Percentiles rank a stretch among this genome's conserved stretches.
Evolutionary conservation across 2,329 filamentous ascomycete species (phyloP).

Genomic region (Lecanicillium sp.): DNA sequence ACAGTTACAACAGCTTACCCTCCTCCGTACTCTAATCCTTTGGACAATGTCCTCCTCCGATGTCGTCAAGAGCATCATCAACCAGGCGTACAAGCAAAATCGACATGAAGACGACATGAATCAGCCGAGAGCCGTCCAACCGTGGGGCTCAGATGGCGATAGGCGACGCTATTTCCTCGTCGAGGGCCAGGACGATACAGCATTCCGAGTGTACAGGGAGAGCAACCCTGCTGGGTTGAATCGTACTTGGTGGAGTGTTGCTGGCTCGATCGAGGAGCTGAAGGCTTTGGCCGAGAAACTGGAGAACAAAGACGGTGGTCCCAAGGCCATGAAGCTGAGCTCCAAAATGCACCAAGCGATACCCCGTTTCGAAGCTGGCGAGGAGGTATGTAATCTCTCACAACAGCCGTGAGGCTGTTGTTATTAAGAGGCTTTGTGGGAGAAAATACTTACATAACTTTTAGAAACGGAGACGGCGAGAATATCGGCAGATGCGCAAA

Average conservation of each 20-base stretch:
- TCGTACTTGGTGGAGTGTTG: slow-evolving; percentile 85
- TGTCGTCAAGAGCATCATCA: slow-evolving; percentile 69
- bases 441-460: slow-evolving; percentile 12
- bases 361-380: slow-evolving; percentile 84
- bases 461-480: slow-evolving; percentile 84
- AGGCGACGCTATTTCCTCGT: slow-evolving; percentile 91
- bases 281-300: slow-evolving; percentile 68
- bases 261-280: slow-evolving; percentile 82
- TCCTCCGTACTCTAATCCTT: slow-evolving; percentile 74
- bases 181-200: slow-evolving; percentile 88
- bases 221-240: slow-evolving; percentile 73
- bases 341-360: slow-evolving; percentile 72
- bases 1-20: slow-evolving; percentile 52
- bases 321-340: slow-evolving; percentile 69
- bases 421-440: background rate
- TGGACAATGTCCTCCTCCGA: slow-evolving; percentile 91
- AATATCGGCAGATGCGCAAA: slow-evolving; percentile 80
- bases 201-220: slow-evolving; percentile 89
- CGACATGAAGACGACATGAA: slow-evolving; percentile 74
- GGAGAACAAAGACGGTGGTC: slow-evolving; percentile 66
- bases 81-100: slow-evolving; percentile 79
- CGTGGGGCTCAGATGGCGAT: slow-evolving; percentile 83
- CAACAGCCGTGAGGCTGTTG: background rate
- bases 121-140: slow-evolving; percentile 80
- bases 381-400: slow-evolving; percentile 56